Evolutionary conservation across 2,329 filamentous ascomycete species (phyloP).

Genomic region (Corynespora cassiicola): DNA sequence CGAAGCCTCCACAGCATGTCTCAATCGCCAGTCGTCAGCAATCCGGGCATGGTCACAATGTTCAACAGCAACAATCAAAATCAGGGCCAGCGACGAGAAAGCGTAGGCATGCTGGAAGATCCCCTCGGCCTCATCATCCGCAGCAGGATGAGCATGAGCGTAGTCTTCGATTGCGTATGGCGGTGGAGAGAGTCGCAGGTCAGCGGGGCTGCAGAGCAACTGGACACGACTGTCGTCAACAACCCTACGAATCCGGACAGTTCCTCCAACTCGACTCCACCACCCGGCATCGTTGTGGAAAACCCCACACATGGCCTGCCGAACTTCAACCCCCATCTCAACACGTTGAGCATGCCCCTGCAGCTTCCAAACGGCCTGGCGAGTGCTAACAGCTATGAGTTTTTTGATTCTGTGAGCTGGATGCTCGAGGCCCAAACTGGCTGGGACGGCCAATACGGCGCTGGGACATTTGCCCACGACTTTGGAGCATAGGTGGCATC

Average conservation of each 20-base stretch:
- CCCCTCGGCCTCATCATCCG: constrained; percentile 81
- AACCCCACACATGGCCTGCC: constrained; percentile 41
- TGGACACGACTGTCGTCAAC: constrained; percentile 74
- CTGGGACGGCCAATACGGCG: constrained; percentile 35
- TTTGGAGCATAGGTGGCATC: constrained; percentile 30
- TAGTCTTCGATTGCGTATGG: constrained; percentile 86
- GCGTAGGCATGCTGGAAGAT: constrained; percentile 62
- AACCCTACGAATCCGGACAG: constrained; percentile 88
- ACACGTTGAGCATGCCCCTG: constrained; percentile 57
- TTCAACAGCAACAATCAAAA: constrained; percentile 35
- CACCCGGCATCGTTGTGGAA: constrained; percentile 49
- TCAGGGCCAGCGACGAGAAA: constrained; percentile 32
- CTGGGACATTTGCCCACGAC: constrained; percentile 35
- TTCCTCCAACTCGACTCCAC: constrained; percentile 65
- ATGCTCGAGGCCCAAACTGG: constrained; percentile 77
- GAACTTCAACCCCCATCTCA: constrained; percentile 45
- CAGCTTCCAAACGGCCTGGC: constrained; percentile 63
- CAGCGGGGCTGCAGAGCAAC: constrained; percentile 52
- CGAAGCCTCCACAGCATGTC: constrained; percentile 45
- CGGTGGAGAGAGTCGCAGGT: constrained; percentile 76
- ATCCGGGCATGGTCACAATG: constrained; percentile 37
- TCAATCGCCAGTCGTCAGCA: constrained; percentile 43
- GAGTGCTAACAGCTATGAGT: constrained; percentile 61
- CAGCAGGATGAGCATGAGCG: constrained; percentile 83
- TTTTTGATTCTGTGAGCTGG: constrained; percentile 93